Percentiles rank a stretch among this genome's conserved stretches.
Conservation (phyloP, 2,329 filamentous ascomycete genomes). For the Penicillium sp. region DNA sequence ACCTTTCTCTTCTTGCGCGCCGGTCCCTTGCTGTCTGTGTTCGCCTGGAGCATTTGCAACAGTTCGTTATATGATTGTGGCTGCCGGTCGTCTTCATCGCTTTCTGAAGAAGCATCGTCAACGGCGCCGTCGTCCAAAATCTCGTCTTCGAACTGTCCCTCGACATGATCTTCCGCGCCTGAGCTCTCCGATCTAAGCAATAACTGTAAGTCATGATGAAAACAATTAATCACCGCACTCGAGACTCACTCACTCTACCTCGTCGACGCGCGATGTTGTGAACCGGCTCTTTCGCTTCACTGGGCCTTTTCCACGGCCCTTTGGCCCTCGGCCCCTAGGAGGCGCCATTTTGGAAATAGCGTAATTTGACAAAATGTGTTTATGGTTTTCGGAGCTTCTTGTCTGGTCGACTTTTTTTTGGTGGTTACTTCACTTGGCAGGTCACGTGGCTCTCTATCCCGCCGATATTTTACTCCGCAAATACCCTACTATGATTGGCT, state of each 20-base stretch:
- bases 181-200: slow-evolving; percentile 34
- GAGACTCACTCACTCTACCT: slow-evolving; percentile 40
- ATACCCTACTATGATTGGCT: background rate
- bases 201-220: slow-evolving; percentile 13
- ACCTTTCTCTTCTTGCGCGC: slow-evolving; percentile 60
- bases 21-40: slow-evolving; percentile 48
- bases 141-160: slow-evolving; percentile 49
- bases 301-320: slow-evolving; percentile 37
- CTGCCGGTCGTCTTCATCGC: slow-evolving; percentile 49
- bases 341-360: slow-evolving; percentile 32
- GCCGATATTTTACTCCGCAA: background rate
- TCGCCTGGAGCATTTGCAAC: slow-evolving; percentile 58
- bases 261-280: slow-evolving; percentile 43
- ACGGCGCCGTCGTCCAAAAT: slow-evolving; percentile 45
- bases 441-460: background rate
- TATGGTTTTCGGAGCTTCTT: background rate
- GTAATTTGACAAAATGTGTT: background rate
- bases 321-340: slow-evolving; percentile 32
- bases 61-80: slow-evolving; percentile 60
- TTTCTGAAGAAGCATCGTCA: slow-evolving; percentile 45
- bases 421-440: background rate
- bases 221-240: background rate
- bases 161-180: slow-evolving; percentile 38
- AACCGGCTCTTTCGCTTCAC: slow-evolving; percentile 36
- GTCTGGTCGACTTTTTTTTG: background rate